Base-by-base conservation (phyloP, 1,284 basidiomycete species). In the Rhodotorula sp. region DNA sequence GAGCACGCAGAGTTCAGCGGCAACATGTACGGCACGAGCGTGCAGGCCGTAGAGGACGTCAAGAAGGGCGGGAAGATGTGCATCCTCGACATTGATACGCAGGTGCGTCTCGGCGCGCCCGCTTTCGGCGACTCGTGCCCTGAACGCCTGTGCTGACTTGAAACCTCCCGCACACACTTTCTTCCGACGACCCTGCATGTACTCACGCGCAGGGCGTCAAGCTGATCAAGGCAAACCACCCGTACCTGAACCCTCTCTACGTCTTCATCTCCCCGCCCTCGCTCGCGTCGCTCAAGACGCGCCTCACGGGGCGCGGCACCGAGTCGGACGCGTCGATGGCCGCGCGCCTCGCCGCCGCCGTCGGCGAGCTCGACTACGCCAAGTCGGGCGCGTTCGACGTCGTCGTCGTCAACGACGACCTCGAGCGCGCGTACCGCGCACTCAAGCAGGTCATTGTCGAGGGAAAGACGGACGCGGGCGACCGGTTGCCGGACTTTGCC, bases 11-110 rank as follows among this genome's bases (percentile, higher is more conserved):
- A 90, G 81, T 99, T 97, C 83, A 94, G 92, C 5, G 89, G 91
- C 42, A 98, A 98, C 81, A 87, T 88, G 80, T 97, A 99, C 81
- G 97, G 96, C 42, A 98, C 96, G 5, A 93, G 90, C 68, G 89
- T 90, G 74, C 86, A 88, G 74, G 90, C 87, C 13, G 84, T 88
- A 27, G 80, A 83, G 68, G 85, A 84, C 64, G 85, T 88, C 46
- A 76, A 77, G 45, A 70, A 80, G 50, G 90, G 90, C 50, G 77
- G 77, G 7, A 81, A 81, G 66, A 83, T 93, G 21, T 98, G 96
- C 80, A 89, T 99, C 66, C 87, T 99, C 57, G 96, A 99, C 81
- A 99, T 99, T 75, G 96, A 99, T 80, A 90, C 93, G 19, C 94
- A 96, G 88, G 92, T 91, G 79, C 71, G 85, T 84, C 25, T 16